Evolutionary conservation across 2,329 filamentous ascomycete species (phyloP).

Genomic region (Seiridium cupressi): DNA sequence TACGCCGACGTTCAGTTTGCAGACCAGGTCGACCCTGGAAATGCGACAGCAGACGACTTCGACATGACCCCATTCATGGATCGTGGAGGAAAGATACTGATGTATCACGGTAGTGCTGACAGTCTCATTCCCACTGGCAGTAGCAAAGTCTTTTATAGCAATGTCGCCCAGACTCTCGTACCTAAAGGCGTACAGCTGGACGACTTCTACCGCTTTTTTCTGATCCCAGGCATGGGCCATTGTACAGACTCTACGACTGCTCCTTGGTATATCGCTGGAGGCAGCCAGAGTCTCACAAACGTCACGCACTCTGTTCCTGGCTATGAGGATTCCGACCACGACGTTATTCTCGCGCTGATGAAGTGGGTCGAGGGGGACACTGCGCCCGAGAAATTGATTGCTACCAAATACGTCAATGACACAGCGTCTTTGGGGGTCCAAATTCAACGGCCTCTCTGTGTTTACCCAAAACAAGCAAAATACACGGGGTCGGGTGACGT

Average conservation of each 20-base stretch:
- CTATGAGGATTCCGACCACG: slow-evolving; percentile 31
- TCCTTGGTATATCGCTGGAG: slow-evolving; percentile 30
- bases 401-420: slow-evolving; percentile 27
- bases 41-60: slow-evolving; percentile 22
- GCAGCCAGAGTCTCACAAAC: slow-evolving; percentile 24
- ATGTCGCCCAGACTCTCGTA: slow-evolving; percentile 22
- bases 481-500: slow-evolving; percentile 21
- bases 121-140: slow-evolving; percentile 27
- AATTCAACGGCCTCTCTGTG: slow-evolving; percentile 24
- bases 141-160: slow-evolving; percentile 28
- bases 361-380: slow-evolving; percentile 33
- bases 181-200: slow-evolving; percentile 30
- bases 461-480: slow-evolving; percentile 25
- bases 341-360: slow-evolving; percentile 33
- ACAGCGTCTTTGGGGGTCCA: slow-evolving; percentile 16
- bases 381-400: slow-evolving; percentile 23
- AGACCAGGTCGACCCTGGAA: slow-evolving; percentile 23
- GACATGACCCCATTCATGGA: slow-evolving; percentile 28
- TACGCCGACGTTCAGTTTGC: slow-evolving; percentile 24
- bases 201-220: slow-evolving; percentile 48
- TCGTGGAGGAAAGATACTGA: slow-evolving; percentile 33
- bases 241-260: slow-evolving; percentile 31
- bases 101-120: slow-evolving; percentile 35
- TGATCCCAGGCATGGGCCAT: slow-evolving; percentile 48
- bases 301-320: slow-evolving; percentile 31